Evolutionary conservation across 352 stramenopile genomes (phyloP), one percentile per base, ranked within the genome.

Genomic region (Phytophthora lateralis): DNA sequence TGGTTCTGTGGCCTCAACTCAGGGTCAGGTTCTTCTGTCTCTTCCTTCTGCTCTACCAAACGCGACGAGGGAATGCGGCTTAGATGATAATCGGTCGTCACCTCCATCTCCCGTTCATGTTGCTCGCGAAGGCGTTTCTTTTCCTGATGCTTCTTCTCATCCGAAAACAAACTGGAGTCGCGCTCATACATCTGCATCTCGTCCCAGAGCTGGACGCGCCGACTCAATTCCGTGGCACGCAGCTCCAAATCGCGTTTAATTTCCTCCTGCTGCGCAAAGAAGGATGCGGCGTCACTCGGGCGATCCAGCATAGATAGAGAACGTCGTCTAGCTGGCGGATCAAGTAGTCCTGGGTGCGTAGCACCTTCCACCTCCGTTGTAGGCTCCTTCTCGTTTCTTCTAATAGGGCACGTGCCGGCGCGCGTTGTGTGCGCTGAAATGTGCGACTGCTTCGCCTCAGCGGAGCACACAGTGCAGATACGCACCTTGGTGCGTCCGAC

Each of bases 391-490:
- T 52, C 32, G 2, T 29, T 5, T 17, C 39, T 35, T 20, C 32
- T 61, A 11, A 71, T 55, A 21, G 55, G 54, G 21, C 44, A 69
- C 14, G 50, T 70, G 26, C 61, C 56, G 3, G 60, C 67, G 34
- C 47, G 67, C 10, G 56, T 57, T 20, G 63, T 75, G 39, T 63
- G 66, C 17, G 63, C 69, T 17, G 63, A 58, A 52, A 68, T 72
- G 44, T 91, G 82, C 54, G 76, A 86, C 35, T 76, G 74, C 24
- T 86, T 80, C 2, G 84, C 82, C 24, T 88, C 82, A 2, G 81
- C 82, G 7, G 86, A 92, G 58, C 86, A 95, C 24, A 93, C 80
- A 0, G 84, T 95, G 50, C 86, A 95, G 29, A 95, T 95, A 2
- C 86, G 80, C 39, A 95, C 81, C 60, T 90, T 88, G 11, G 78